Base-by-base conservation (phyloP, 768 basidiomycete species). In the Austroboletus eburneus region DNA sequence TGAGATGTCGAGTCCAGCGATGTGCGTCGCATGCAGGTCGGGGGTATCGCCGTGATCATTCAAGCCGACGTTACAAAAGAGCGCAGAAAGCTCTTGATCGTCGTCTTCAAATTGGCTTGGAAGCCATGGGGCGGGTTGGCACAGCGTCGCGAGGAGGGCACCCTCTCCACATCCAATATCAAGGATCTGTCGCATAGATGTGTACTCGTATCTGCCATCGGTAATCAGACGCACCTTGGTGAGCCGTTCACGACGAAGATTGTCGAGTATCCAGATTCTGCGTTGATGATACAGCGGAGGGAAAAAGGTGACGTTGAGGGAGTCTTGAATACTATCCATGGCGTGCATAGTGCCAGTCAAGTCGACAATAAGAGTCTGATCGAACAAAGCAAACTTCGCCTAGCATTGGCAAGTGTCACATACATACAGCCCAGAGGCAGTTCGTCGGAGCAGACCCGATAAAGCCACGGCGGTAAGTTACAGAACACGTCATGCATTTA, bases 131-230 rank as follows among this genome's bases (percentile, higher is more conserved):
- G 90, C 80, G 0, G 91, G 85, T 57, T 87, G 82, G 52, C 79
- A 78, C 10, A 94, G 78, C 9, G 81, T 75, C 0, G 72, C 63
- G 13, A 93, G 77, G 8, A 93, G 73, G 32, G 81, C 72, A 18
- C 91, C 91, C 64, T 88, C 81, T 33, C 91, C 91, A 55, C 91
- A 94, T 4, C 91, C 91, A 22, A 91, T 71, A 56, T 94, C 91
- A 39, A 91, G 69, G 7, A 92, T 73, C 88, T 91, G 48, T n/a
- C n/a, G 10, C 25, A 27, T 18, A 21, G 10, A 20, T 23, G 42
- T 22, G 42, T 37, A 38, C 51, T 33, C 5, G 16, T 33, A 16
- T 5, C 16, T 13, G 12, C 16, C 9, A 5, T 33, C 32, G 32
- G 32, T 33, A 16, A 16, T 25, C 23, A 27, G 5, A 59, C 72